These are phyloP conservation scores for Magnolia changhungtana DNA, from an alignment of 164 flowering plant genomes.

Conservation along the genomic window DNA sequence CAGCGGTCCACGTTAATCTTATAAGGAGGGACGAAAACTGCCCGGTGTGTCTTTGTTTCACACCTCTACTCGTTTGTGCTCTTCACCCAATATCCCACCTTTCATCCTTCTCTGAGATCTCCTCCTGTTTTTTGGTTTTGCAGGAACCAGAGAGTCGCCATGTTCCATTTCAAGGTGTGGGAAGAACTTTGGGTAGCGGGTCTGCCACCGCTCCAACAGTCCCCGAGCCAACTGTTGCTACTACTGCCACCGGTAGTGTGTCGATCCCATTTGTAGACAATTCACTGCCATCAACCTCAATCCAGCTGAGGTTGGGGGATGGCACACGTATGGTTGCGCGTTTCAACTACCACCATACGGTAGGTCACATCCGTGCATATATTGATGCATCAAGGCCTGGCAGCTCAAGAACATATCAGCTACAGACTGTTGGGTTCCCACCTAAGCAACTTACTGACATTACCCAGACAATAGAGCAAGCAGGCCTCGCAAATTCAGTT, in stretches of 20 bases:
- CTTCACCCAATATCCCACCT: neutral
- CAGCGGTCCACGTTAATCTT: conserved; percentile 59
- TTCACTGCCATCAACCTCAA: conserved; percentile 62
- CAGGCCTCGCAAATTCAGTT: conserved; percentile 90
- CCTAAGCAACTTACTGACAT: conserved; percentile 72
- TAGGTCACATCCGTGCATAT: conserved; percentile 68
- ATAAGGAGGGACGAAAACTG: conserved; percentile 54
- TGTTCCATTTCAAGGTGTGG: conserved; percentile 65
- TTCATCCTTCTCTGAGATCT: neutral
- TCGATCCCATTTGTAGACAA: conserved; percentile 57
- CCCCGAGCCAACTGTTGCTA: conserved; percentile 21
- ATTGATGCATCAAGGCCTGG: conserved; percentile 79
- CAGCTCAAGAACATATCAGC: conserved; percentile 47
- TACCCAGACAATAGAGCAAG: conserved; percentile 76
- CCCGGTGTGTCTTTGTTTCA: conserved; percentile 31
- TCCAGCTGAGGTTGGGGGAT: conserved; percentile 81
- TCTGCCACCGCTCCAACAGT: conserved; percentile 16
- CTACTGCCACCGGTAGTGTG: conserved; percentile 28
- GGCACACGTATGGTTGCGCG: conserved; percentile 83
- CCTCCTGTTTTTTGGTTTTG: neutral
- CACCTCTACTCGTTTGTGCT: neutral
- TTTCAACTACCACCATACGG: conserved; percentile 73
- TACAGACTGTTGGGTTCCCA: conserved; percentile 85
- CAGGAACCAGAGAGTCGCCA: conserved; percentile 63
- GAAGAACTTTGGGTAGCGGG: conserved; percentile 69